Evolutionary conservation across 202 grass and related monocot genomes (phyloP), one percentile per base, ranked within the genome.

Genomic region (Setaria viridis): DNA sequence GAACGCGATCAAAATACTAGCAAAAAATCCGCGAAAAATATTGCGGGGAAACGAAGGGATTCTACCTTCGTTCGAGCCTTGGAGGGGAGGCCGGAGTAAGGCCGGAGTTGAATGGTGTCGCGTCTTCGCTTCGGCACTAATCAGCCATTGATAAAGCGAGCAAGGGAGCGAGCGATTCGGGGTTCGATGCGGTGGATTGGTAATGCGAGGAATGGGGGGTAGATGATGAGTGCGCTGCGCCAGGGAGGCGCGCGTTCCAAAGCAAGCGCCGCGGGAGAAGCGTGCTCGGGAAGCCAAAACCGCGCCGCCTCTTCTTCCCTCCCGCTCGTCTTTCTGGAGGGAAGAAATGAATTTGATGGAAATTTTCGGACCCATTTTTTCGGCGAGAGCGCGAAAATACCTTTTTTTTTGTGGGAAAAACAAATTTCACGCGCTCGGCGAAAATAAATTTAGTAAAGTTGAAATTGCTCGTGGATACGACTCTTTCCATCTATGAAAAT

Each of bases 251-350:
- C 70, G 29, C 21, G 50, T 47, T 70, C 32, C 41, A 1, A 82
- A 71, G 50, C 50, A 81, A 70, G 20, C 13, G 1, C 62, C 62
- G 39, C 57, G 62, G 39, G 41, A 87, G 72, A 70, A 77, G 85
- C 50, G 79, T 82, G 21, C 41, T 60, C 1, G 19, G 55, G 79
- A 87, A 82, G 71, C 85, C 77, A 35, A 74, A 75, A 25, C 64
- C 41, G 16, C 70, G 58, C 71, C 71, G 9, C 13, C 21, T 42
- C 49, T 9, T 39, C 54, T 66, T 43, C 21, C 37, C 82, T 30
- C 72, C 33, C 25, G 16, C 73, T 13, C 21, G 1, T 59, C 6
- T 16, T 78, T 78, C 59, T 39, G 17, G 34, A 32, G 59, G 49
- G 37, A n/a, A 16, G 37, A 55, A n/a, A 29, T 39, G 30, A 62